phyloP scores from a whole-genome alignment of 192 early-diverging fungal species.

The Coemansia guatemalensis region DNA sequence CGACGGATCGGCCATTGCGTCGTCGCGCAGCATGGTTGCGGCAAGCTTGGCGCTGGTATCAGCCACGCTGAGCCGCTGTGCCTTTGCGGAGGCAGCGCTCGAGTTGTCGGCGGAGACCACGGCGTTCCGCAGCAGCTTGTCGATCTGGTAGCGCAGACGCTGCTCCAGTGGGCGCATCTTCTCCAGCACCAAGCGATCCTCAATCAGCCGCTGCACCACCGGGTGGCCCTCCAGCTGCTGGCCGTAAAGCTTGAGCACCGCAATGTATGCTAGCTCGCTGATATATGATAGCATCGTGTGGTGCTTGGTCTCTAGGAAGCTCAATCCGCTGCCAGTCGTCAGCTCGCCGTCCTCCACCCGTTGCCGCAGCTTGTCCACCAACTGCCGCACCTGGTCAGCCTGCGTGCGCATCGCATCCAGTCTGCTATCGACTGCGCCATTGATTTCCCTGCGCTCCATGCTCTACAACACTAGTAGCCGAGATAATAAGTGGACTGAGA shows the following conservation, averaged over 20 bases:
- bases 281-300: constrained; percentile 87
- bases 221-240: constrained; percentile 61
- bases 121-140: constrained; percentile 81
- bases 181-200: constrained; percentile 84
- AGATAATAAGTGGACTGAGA: neutral
- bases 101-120: constrained; percentile 49
- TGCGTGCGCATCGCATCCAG: constrained; percentile 33
- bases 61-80: neutral
- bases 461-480: neutral
- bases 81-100: constrained; percentile 19
- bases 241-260: constrained; percentile 79
- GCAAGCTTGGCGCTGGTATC: constrained; percentile 50
- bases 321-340: constrained; percentile 76
- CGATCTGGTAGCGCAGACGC: constrained; percentile 95
- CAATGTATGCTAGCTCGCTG: constrained; percentile 69
- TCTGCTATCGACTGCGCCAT: constrained; percentile 15
- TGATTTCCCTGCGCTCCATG: neutral
- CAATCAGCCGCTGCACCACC: constrained; percentile 67
- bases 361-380: constrained; percentile 44
- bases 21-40: constrained; percentile 37
- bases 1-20: constrained; percentile 69
- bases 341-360: constrained; percentile 58
- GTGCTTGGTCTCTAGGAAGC: constrained; percentile 88
- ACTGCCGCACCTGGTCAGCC: constrained; percentile 45
- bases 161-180: constrained; percentile 92